phyloP scores from a whole-genome alignment of 2,329 filamentous ascomycete species.

The Aspergillus texensis region DNA sequence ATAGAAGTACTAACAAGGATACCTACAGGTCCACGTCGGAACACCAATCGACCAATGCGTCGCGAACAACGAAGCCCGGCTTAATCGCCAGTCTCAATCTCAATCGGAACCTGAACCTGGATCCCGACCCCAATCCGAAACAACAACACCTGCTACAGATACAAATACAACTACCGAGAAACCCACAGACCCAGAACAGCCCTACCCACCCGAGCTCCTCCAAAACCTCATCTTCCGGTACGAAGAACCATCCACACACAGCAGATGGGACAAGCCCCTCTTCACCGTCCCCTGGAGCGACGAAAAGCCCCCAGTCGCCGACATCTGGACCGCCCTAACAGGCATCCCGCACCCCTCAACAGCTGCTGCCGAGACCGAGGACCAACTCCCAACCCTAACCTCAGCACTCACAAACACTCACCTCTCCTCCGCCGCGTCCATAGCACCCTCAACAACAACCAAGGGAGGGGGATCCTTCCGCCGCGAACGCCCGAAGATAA shows the following conservation, averaged over 20 bases:
- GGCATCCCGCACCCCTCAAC: constrained; percentile 37
- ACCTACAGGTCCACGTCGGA: constrained; percentile 57
- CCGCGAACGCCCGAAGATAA: constrained; percentile 30
- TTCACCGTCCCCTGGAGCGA: constrained; percentile 65
- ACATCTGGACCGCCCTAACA: constrained; percentile 63
- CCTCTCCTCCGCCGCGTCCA: constrained; percentile 31
- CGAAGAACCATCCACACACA: constrained; percentile 69
- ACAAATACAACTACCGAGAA: not conserved
- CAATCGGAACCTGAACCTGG: not conserved
- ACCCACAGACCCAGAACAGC: constrained; percentile 31
- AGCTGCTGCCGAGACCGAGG: constrained; percentile 12
- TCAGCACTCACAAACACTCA: constrained; percentile 21
- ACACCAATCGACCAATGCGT: constrained; percentile 59
- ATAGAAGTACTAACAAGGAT: not conserved
- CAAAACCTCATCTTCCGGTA: constrained; percentile 67
- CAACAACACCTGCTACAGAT: not conserved
- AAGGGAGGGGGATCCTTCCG: constrained; percentile 22
- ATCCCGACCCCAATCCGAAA: too few relatives aligned
- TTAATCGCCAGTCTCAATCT: constrained; percentile 22
- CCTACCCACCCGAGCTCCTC: constrained; percentile 59
- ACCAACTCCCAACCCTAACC: constrained; percentile 12
- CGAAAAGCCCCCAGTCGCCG: constrained; percentile 56
- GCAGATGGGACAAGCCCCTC: constrained; percentile 66
- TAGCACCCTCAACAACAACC: constrained; percentile 27
- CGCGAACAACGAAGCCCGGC: constrained; percentile 53